phyloP scores from a whole-genome alignment of 1,284 basidiomycete species.

The Anthracocystis setariae region DNA sequence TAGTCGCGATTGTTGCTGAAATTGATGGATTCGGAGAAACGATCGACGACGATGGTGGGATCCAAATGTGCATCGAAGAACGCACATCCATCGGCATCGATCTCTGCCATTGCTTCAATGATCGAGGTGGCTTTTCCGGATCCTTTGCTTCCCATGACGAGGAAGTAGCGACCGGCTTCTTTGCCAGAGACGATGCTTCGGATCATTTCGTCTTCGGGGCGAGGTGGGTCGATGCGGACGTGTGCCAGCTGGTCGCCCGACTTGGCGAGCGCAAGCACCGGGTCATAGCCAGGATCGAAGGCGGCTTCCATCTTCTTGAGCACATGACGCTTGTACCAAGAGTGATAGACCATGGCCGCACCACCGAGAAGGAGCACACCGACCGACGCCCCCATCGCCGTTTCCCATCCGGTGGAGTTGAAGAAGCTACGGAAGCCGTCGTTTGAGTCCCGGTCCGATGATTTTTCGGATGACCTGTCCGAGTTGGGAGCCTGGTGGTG shows the following conservation, averaged over 20 bases:
- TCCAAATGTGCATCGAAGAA: slow-evolving; percentile 63
- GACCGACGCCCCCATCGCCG: slow-evolving; percentile 61
- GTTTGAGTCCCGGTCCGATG: slow-evolving; percentile 22
- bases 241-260: slow-evolving; percentile 56
- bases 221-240: slow-evolving; percentile 42
- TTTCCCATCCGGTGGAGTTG: slow-evolving; percentile 63
- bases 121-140: slow-evolving; percentile 58
- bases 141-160: slow-evolving; percentile 62
- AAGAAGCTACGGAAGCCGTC: slow-evolving; percentile 48
- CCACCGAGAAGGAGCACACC: slow-evolving; percentile 60
- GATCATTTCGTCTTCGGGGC: slow-evolving; percentile 59
- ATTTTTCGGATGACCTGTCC: slow-evolving; percentile 6
- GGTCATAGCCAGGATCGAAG: slow-evolving; percentile 62
- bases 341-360: slow-evolving; percentile 59
- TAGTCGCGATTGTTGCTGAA: slow-evolving; percentile 63
- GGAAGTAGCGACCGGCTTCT: slow-evolving; percentile 60
- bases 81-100: slow-evolving; percentile 60
- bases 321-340: slow-evolving; percentile 59
- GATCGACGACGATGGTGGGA: slow-evolving; percentile 57
- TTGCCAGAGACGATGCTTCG: slow-evolving; percentile 57
- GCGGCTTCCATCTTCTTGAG: slow-evolving; percentile 62
- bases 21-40: slow-evolving; percentile 62
- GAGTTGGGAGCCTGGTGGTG: slow-evolving; percentile 11
- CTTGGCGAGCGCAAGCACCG: slow-evolving; percentile 55
- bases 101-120: slow-evolving; percentile 60